phyloP scores from a whole-genome alignment of 345 rosid species.

The Carallia pectinifolia region DNA sequence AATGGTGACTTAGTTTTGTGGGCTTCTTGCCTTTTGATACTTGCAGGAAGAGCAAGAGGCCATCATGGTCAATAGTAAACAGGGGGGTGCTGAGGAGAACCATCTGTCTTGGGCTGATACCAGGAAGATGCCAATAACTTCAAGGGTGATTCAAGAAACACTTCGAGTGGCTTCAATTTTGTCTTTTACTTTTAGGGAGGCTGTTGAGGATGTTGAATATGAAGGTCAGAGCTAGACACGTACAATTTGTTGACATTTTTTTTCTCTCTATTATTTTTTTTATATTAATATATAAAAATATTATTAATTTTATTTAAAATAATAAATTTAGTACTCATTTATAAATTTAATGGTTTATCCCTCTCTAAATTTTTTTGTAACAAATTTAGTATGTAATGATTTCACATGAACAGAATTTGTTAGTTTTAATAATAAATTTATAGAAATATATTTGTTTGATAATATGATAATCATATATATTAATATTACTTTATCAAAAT shows the following conservation, averaged over 20 bases:
- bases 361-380: too few species aligned
- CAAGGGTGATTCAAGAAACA: slow-evolving; percentile 82
- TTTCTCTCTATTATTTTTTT: background rate
- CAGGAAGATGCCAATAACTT: slow-evolving; percentile 73
- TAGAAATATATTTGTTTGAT: too few species aligned
- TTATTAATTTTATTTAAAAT: too few species aligned
- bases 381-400: too few species aligned
- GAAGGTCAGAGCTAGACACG: slow-evolving; percentile 42
- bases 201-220: slow-evolving; percentile 83
- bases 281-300: too few species aligned
- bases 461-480: too few species aligned
- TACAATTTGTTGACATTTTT: background rate
- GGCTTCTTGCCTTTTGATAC: background rate
- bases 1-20: slow-evolving; percentile 14
- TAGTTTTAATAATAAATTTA: too few species aligned
- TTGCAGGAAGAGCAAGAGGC: slow-evolving; percentile 74
- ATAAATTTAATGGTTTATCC: too few species aligned
- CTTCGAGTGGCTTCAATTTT: slow-evolving; percentile 76
- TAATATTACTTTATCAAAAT: too few species aligned
- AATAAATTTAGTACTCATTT: too few species aligned
- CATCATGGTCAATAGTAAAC: slow-evolving; percentile 36
- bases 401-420: too few species aligned
- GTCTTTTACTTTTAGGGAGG: slow-evolving; percentile 91
- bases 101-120: slow-evolving; percentile 60
- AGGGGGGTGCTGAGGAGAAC: slow-evolving; percentile 36